Evolutionary conservation across 2,329 filamentous ascomycete genomes (phyloP), one percentile per base, ranked within the genome.

Genomic region (Ophiostoma australiae): DNA sequence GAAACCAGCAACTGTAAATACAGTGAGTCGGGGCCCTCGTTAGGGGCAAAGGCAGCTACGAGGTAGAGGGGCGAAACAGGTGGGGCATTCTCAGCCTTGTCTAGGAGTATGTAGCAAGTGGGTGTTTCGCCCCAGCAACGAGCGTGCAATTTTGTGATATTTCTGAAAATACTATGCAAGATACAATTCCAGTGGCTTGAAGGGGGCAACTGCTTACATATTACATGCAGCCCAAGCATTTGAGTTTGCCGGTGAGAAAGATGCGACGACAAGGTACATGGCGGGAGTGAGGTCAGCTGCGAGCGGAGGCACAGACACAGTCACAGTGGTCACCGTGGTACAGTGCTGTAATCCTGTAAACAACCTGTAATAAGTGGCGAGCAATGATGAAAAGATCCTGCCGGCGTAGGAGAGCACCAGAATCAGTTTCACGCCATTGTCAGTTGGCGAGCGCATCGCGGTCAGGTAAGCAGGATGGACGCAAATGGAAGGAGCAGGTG

Each of bases 11-110:
- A 27, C n/a, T 27, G 23, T 23, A 15, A 27, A 11, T 58, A 63
- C 58, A 35, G 39, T 41, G 39, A 11, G 15, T 41, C 8, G 39
- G 3, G 27, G 58, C 27, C 15, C 15, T 27, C 15, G 23, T 63
- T 63, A 33, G 58, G 66, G 37, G 66, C 66, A 44, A 20, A 6
- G 44, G 37, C 66, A 68, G 27, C 35, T 27, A 31, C 27, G 27
- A 31, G 27, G 27, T 31, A 48, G 35, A 68, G 39, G 66, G 66
- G 66, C 66, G 39, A 52, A 11, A 63, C 31, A 69, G 66, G 70
- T 67, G 70, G 70, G 67, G 67, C 31, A 20, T 63, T 39, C 55
- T 71, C 70, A 71, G 70, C 70, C 70, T 71, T 69, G 70, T 69
- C 70, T 52, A 58, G 52, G 23, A 58, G 52, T 58, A 27, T 41